phyloP scores from a whole-genome alignment of 2,329 filamentous ascomycete genomes.

The Pseudonectria foliicola region DNA sequence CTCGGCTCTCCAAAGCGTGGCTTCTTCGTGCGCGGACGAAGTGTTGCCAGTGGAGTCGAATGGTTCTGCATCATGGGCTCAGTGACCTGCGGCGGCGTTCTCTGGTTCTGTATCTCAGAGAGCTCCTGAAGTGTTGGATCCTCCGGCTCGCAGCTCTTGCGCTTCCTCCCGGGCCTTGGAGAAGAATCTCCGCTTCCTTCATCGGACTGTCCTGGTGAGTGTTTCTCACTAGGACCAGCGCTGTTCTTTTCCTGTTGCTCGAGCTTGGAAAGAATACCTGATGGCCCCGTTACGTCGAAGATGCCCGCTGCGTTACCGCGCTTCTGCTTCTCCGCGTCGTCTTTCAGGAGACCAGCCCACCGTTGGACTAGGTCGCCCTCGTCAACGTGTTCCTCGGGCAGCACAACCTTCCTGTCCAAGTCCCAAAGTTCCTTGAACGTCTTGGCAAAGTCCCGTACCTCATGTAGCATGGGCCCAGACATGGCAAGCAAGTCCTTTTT shows the following conservation, averaged over 20 bases:
- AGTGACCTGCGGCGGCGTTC: no score
- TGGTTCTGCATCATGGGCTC: no score
- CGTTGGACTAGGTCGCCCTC: slow-evolving; percentile 11
- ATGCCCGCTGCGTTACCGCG: slow-evolving; percentile 1
- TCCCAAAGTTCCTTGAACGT: slow-evolving; percentile 7
- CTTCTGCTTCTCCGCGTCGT: slow-evolving; percentile 5
- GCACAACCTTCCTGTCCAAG: slow-evolving; percentile 13
- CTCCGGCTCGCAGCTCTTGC: no score
- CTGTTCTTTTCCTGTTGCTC: slow-evolving; percentile 1
- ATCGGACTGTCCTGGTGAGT: neutral
- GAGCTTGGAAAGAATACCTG: slow-evolving; percentile 1
- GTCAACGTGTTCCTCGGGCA: slow-evolving; percentile 7
- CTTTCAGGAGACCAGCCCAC: slow-evolving; percentile 13
- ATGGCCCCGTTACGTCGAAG: slow-evolving; percentile 5
- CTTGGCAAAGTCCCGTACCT: slow-evolving; percentile 9
- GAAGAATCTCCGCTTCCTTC: no score
- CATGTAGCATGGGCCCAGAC: slow-evolving; percentile 5
- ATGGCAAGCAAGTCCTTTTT: slow-evolving; percentile 16
- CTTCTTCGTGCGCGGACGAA: no score
- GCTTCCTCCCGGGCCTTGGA: no score
- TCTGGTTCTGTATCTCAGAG: no score
- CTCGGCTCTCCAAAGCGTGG: no score
- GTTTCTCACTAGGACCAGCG: slow-evolving; percentile 2
- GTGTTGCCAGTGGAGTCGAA: no score
- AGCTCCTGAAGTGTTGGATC: no score